Conservation (phyloP, 768 basidiomycete species). For the Boletellus emodensis region DNA sequence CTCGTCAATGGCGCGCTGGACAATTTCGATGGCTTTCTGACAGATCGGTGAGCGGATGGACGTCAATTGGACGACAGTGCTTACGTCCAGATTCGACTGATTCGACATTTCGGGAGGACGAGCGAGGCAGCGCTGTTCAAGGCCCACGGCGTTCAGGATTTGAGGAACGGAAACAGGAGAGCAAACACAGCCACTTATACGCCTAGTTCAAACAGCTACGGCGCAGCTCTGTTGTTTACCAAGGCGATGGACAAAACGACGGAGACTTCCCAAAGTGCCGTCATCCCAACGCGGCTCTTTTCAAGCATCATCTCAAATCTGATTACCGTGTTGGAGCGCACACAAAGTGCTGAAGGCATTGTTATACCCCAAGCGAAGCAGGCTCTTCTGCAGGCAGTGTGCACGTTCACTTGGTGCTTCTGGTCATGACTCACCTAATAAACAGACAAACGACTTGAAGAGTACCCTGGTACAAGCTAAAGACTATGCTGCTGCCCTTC, state of each 20-base stretch:
- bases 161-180: background rate
- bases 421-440: background rate
- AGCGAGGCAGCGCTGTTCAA: background rate
- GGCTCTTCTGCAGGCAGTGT: conserved; percentile 60
- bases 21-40: conserved; percentile 83
- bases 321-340: conserved; percentile 55
- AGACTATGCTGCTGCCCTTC: conserved; percentile 52
- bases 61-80: conserved; percentile 9
- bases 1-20: conserved; percentile 89
- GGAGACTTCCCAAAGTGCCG: conserved; percentile 5
- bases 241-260: background rate
- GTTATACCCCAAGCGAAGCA: conserved; percentile 59
- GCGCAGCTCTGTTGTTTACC: background rate
- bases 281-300: conserved; percentile 46
- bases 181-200: conserved; percentile 16
- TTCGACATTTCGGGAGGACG: conserved; percentile 34
- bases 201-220: background rate
- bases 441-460: conserved; percentile 73
- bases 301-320: conserved; percentile 58
- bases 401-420: conserved; percentile 2
- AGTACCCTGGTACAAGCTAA: conserved; percentile 54
- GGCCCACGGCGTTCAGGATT: background rate
- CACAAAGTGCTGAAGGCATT: conserved; percentile 53
- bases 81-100: conserved; percentile 46
- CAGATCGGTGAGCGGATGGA: conserved; percentile 15